Evolutionary conservation across 306 rosid species (phyloP), one percentile per base, ranked within the genome.

Genomic region (Lupinus albus): DNA sequence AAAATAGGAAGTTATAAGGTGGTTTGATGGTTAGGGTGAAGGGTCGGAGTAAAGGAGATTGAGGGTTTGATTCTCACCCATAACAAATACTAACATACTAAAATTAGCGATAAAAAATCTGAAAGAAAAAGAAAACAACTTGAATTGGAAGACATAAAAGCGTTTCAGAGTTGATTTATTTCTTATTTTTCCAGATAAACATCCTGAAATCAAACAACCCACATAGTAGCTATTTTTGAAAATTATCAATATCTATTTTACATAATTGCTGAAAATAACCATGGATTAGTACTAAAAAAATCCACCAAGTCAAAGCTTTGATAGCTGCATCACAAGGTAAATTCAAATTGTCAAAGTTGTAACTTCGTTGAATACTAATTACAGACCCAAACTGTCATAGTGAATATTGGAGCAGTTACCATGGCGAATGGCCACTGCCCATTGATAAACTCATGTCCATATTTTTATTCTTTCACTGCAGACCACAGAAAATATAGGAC

Each of bases 331-430:
- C 48, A 44, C 44, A 51, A 72, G 20, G 18, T 56, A 61, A 64
- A 67, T 11, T 11, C 52, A 56, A 64, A 71, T 44, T 64, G 39
- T 39, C 64, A 50, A 66, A 1, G 59, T 59, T 38, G 46, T 44
- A 49, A 54, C n/a, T 58, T 48, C 9, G 38, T 1, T 6, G 39
- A 20, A 16, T 47, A 18, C 35, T 69, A 10, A 36, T 54, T 46
- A 55, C 28, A 70, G 14, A 52, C n/a, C 3, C 30, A 68, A 44
- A 42, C 28, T 14, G 45, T 10, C 38, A 68, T 53, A 57, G 11
- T 12, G 57, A 32, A 8, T 18, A 61, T 16, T 10, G 11, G 64
- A 71, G 9, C 44, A 21, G 54, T 39, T 36, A 45, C 18, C 53
- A 39, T 41, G 28, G 42, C 28, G 7, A 73, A 13, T 13, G 28